A percentile compares a stretch with the other conserved stretches of the same genome.
These are phyloP conservation scores for Chlorociboria aeruginascens DNA, from an alignment of 495 filamentous ascomycete genomes.

Conservation along the genomic window DNA sequence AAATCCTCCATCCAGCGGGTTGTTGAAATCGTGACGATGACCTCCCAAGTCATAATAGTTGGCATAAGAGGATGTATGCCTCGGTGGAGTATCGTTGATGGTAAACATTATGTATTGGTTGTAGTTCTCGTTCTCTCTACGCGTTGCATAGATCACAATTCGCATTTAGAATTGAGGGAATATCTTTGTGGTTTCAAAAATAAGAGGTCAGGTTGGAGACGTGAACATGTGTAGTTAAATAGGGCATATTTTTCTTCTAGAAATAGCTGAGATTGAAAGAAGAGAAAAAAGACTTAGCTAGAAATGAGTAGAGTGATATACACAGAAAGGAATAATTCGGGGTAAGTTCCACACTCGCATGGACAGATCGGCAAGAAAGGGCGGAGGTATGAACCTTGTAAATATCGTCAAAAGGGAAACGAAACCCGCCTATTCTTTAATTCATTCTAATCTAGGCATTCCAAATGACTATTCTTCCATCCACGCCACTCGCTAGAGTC, in stretches of 20 bases:
- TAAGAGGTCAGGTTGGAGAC: background rate
- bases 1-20: background rate
- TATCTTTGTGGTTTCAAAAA: no score
- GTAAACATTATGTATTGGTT: background rate
- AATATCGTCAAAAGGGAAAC: background rate
- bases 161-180: no score
- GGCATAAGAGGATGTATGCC: background rate
- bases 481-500: conserved; percentile 73
- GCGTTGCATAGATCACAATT: no score
- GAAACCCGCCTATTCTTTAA: conserved; percentile 6
- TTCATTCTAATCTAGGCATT: conserved; percentile 17
- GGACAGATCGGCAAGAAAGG: background rate
- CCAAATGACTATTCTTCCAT: conserved; percentile 88
- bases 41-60: background rate
- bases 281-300: background rate
- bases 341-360: background rate
- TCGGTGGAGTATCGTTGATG: background rate
- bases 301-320: background rate
- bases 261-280: background rate
- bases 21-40: background rate
- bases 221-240: background rate
- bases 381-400: background rate
- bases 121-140: background rate
- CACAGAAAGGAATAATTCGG: background rate
- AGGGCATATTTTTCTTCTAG: background rate